Evolutionary conservation across 2,329 filamentous ascomycete species (phyloP).

Genomic region (Aureobasidium sp.): DNA sequence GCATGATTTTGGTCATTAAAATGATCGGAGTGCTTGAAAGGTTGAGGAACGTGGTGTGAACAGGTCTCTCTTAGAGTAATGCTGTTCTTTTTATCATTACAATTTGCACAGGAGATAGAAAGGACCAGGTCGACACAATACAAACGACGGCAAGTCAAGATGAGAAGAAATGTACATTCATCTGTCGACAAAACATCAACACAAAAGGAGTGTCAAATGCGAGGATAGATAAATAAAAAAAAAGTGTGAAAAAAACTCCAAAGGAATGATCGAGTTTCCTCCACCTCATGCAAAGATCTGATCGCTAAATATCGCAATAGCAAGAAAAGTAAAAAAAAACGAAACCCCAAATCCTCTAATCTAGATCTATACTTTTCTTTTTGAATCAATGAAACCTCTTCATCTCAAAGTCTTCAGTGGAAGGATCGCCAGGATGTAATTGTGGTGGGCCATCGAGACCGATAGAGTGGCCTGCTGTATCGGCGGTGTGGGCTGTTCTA

Average conservation of each 20-base stretch:
- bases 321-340: not conserved
- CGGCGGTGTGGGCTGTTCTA: not conserved
- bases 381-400: not conserved
- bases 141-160: not conserved
- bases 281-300: not conserved
- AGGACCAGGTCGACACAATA: too few species aligned
- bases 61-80: too few species aligned
- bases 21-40: too few species aligned
- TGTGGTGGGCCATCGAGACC: not conserved
- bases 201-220: not conserved
- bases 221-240: not conserved
- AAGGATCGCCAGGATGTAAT: not conserved
- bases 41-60: too few species aligned
- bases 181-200: not conserved
- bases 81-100: too few species aligned
- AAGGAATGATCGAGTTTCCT: not conserved
- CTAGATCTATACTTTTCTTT: not conserved
- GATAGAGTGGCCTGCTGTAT: not conserved
- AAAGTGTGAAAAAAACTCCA: not conserved
- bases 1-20: too few species aligned
- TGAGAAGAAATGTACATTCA: not conserved
- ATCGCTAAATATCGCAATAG: not conserved
- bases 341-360: not conserved
- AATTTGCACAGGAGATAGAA: too few species aligned
- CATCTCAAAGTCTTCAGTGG: constrained; percentile 15